Percentiles rank a stretch among this genome's conserved stretches.
phyloP scores from a whole-genome alignment of 2,329 filamentous ascomycete species.

The Cladophialophora immunda region DNA sequence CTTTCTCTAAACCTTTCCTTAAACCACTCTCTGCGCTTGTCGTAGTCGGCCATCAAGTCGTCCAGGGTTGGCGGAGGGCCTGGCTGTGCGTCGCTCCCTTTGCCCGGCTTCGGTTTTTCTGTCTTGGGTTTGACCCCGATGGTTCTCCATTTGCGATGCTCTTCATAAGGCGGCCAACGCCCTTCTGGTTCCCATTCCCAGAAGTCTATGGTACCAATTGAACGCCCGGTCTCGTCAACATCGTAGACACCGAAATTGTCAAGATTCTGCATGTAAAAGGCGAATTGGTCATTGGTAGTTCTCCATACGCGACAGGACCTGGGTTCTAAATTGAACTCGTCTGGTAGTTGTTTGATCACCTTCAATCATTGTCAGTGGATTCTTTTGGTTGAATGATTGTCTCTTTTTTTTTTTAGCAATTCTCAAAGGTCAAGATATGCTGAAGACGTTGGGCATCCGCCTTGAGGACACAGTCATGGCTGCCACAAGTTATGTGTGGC shows the following conservation, averaged over 20 bases:
- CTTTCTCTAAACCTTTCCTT: background rate
- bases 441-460: background rate
- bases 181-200: constrained; percentile 15
- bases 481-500: too few relatives aligned
- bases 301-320: background rate
- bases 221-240: background rate
- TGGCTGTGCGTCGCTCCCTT: background rate
- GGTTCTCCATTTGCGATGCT: background rate
- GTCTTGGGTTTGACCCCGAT: background rate
- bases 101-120: background rate
- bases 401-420: background rate
- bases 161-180: background rate
- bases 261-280: constrained; percentile 11
- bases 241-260: constrained; percentile 1
- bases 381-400: background rate
- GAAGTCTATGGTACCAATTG: background rate
- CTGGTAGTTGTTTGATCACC: constrained; percentile 4
- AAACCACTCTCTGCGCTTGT: background rate
- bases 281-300: constrained; percentile 3
- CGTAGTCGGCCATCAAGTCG: background rate
- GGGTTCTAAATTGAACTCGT: background rate
- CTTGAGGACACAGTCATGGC: background rate
- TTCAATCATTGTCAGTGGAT: background rate
- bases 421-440: background rate
- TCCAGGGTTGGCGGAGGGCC: background rate